Conservation (phyloP, 148 eudicot species). For the Polygonum maritimum region DNA sequence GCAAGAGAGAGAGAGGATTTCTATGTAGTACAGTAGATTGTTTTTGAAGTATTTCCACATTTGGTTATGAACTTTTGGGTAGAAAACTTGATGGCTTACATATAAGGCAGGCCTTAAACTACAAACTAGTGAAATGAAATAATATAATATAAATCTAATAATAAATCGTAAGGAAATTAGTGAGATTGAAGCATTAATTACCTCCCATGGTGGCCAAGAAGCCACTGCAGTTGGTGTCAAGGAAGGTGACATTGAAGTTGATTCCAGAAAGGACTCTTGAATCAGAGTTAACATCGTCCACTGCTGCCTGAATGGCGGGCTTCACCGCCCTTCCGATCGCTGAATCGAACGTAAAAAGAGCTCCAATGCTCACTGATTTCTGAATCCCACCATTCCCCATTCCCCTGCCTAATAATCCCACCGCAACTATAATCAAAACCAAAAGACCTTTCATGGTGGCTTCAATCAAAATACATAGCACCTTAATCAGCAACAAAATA, state of each 20-base stretch:
- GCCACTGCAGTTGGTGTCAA: slow-evolving; percentile 74
- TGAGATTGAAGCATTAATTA: slow-evolving; percentile 13
- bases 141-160: too few species aligned
- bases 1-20: too few species aligned
- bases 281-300: slow-evolving; percentile 58
- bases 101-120: too few species aligned
- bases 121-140: too few species aligned
- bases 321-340: slow-evolving; percentile 60
- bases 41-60: not conserved
- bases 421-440: slow-evolving; percentile 15
- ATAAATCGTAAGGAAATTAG: not conserved
- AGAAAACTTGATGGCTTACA: not conserved
- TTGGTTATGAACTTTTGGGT: too few species aligned
- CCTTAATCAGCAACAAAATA: not conserved
- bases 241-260: slow-evolving; percentile 37
- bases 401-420: slow-evolving; percentile 18
- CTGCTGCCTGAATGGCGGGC: slow-evolving; percentile 57
- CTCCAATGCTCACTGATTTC: slow-evolving; percentile 44
- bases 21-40: too few species aligned
- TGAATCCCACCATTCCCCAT: slow-evolving; percentile 12
- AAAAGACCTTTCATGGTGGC: slow-evolving; percentile 6
- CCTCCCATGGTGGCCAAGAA: slow-evolving; percentile 75
- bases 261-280: slow-evolving; percentile 43
- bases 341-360: slow-evolving; percentile 52
- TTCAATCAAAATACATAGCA: not conserved